phyloP scores from a whole-genome alignment of 164 flowering plant species.

The Berberis thunbergii region DNA sequence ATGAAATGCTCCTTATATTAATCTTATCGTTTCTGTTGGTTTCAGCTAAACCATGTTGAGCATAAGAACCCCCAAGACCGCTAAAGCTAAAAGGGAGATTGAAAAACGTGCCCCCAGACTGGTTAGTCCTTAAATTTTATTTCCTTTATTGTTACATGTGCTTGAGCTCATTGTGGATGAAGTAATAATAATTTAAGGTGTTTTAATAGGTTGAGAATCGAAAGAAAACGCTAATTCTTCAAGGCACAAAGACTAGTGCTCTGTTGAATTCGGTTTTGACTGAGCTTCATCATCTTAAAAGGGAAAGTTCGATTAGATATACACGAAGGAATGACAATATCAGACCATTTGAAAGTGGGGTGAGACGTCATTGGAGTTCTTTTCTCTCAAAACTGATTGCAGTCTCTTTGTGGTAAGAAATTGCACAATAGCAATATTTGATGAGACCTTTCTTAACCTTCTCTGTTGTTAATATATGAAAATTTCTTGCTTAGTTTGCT shows the following conservation, averaged over 20 bases:
- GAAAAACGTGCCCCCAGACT: neutral
- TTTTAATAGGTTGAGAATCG: conserved; percentile 56
- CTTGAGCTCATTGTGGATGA: neutral
- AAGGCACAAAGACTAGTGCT: conserved; percentile 76
- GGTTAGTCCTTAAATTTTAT: neutral
- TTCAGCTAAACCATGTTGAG: too few species aligned
- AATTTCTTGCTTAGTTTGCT: too few species aligned
- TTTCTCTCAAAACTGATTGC: conserved; percentile 86
- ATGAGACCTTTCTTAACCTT: too few species aligned
- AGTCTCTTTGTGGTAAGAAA: conserved; percentile 69
- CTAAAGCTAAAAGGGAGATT: neutral
- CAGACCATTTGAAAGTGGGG: conserved; percentile 92
- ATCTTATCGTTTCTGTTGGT: too few species aligned
- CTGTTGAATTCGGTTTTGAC: conserved; percentile 59
- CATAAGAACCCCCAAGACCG: neutral
- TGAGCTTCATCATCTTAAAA: conserved; percentile 64
- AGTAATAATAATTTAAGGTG: neutral
- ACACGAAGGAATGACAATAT: conserved; percentile 65
- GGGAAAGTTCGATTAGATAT: conserved; percentile 46
- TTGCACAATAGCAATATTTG: neutral
- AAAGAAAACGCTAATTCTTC: conserved; percentile 83
- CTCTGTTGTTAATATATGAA: too few species aligned
- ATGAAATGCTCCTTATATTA: too few species aligned
- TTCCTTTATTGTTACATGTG: neutral
- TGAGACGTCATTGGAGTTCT: conserved; percentile 83